These are phyloP conservation scores for Diplogelasinospora grovesii DNA, from an alignment of 495 filamentous ascomycete species.

Conservation along the genomic window DNA sequence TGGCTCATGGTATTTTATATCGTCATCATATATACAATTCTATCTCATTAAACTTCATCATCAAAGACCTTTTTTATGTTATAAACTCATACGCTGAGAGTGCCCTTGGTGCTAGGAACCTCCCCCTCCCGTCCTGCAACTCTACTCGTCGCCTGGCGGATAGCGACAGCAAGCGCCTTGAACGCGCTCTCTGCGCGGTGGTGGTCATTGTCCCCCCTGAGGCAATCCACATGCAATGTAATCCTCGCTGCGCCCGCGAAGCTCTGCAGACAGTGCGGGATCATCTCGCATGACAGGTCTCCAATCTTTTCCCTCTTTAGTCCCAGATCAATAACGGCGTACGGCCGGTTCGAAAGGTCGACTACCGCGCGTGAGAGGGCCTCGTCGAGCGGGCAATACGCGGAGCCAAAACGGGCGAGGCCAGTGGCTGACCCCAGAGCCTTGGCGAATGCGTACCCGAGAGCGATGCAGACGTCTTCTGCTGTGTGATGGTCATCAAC, in stretches of 20 bases:
- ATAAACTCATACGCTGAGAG: constrained; percentile 48
- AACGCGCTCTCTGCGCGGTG: constrained; percentile 95
- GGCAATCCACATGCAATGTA: constrained; percentile 86
- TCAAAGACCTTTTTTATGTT: no score
- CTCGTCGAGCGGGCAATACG: constrained; percentile 90
- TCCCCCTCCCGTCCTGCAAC: constrained; percentile 78
- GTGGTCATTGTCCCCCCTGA: constrained; percentile 89
- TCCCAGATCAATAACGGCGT: constrained; percentile 70
- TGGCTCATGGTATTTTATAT: no score
- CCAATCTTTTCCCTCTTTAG: constrained; percentile 88
- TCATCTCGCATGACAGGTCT: constrained; percentile 89
- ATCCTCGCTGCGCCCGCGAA: constrained; percentile 88
- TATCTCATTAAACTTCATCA: no score
- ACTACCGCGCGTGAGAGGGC: constrained; percentile 90
- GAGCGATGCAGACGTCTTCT: constrained; percentile 89
- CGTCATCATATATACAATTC: no score
- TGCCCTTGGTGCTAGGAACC: constrained; percentile 91
- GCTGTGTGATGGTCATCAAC: constrained; percentile 99
- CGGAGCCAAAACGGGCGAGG: constrained; percentile 80
- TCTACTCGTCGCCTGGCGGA: constrained; percentile 64
- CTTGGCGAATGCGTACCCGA: constrained; percentile 74
- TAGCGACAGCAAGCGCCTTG: constrained; percentile 87
- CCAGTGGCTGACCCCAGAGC: constrained; percentile 72
- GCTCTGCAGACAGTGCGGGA: constrained; percentile 88
- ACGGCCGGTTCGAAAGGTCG: constrained; percentile 88